phyloP scores from a whole-genome alignment of 768 basidiomycete genomes.

The Boletus insuetus region DNA sequence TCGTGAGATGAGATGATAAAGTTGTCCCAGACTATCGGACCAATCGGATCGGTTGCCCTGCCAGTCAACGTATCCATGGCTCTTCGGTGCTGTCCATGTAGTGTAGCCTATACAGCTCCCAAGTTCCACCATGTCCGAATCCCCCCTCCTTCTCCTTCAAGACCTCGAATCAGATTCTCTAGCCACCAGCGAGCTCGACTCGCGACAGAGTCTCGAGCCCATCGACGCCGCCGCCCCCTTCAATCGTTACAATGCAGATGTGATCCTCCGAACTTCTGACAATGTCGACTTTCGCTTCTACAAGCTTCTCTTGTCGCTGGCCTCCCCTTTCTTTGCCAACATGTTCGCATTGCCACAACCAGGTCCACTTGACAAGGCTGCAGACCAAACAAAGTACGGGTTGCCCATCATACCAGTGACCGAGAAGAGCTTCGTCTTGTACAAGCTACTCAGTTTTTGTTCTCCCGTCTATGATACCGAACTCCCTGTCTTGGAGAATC shows the following conservation, averaged over 20 bases:
- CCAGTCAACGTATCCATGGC: constrained; percentile 1
- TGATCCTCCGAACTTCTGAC: constrained; percentile 56
- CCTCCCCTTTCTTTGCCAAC: constrained; percentile 56
- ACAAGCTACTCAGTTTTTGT: constrained; percentile 44
- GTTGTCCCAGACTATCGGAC: no score
- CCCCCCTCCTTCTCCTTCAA: constrained; percentile 3
- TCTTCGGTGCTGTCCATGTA: no score
- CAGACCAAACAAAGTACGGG: constrained; percentile 32
- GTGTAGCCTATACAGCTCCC: constrained; percentile 5
- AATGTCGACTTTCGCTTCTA: constrained; percentile 50
- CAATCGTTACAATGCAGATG: constrained; percentile 46
- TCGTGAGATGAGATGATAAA: no score
- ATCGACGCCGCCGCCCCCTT: constrained; percentile 41
- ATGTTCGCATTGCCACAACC: constrained; percentile 55
- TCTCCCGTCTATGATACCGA: constrained; percentile 44
- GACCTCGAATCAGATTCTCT: constrained; percentile 4
- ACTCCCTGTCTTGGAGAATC: constrained; percentile 32
- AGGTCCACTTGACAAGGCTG: constrained; percentile 22
- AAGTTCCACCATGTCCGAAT: constrained; percentile 14
- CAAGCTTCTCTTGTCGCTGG: constrained; percentile 51
- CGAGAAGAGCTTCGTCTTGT: constrained; percentile 43
- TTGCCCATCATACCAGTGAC: constrained; percentile 46
- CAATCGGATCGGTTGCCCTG: not conserved
- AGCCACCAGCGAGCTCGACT: constrained; percentile 1
- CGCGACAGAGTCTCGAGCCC: constrained; percentile 6